Base-by-base conservation (phyloP, 1,284 basidiomycete genomes). In the Moesziomyces antarcticus region DNA sequence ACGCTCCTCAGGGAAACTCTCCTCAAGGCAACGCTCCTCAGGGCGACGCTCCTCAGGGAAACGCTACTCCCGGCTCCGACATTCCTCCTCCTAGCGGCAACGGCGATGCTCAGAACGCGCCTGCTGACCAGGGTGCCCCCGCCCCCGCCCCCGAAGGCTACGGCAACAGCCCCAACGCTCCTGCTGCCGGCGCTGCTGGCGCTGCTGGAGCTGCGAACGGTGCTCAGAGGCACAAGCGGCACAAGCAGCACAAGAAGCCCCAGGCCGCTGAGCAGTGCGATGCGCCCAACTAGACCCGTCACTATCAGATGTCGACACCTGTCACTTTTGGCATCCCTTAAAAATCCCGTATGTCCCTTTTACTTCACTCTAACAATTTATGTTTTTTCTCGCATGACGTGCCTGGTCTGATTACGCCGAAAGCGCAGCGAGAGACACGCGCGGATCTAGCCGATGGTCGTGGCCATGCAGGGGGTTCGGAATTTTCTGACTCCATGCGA, bases 201-300 rank as follows among this genome's bases (percentile, higher is more conserved):
- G 45, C 18, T 20, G 22, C n/a, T 40, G 30, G 35, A 11, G 21
- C 30, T 9, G 41, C 24, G 41, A 25, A 52, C 41, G 22, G 8
- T 43, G 46, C 8, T 35, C 42, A 41, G 35, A 52, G 42, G 50
- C 51, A 49, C 42, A 58, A 50, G 55, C 49, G 35, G 56, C n/a
- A 44, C 41, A 57, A 51, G 50, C 33, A 51, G n/a, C 51, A 50
- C 56, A 20, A 22, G 10, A 51, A 51, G 33, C 25, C 22, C 42
- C 21, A 51, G 30, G 9, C 30, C 30, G 30, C 14, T 14, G 35
- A 37, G 35, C 14, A 16, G 35, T 37, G 35, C 14, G 35, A 37
- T 16, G 16, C 35, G 2, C 3, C 10, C 3, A 14, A 37, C 35
- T 37, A 37, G 35, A 37, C 35, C 4, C 16, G 35, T 37, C 13